phyloP scores from a whole-genome alignment of 129 eudicot genomes.

The Artemisia annua region DNA sequence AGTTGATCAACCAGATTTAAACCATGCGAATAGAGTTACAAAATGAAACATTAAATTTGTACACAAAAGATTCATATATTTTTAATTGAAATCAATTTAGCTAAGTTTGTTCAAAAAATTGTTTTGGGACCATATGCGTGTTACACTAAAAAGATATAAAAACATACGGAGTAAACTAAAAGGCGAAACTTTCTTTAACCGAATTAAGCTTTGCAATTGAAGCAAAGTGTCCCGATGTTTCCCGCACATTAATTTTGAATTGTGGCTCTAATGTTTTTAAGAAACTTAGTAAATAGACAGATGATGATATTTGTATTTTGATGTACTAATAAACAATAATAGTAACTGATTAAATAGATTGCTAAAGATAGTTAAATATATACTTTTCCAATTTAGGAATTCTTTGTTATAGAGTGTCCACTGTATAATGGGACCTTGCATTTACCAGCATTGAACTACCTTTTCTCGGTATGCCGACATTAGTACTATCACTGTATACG shows the following conservation, averaged over 20 bases:
- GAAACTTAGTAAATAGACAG: too few relatives aligned
- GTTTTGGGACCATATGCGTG: not conserved
- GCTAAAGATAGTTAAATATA: not conserved
- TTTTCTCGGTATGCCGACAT: not conserved
- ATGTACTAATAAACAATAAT: not conserved
- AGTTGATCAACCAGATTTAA: too few relatives aligned
- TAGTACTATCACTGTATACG: not conserved
- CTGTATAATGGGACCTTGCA: not conserved
- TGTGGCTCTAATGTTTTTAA: not conserved
- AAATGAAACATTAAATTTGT: too few relatives aligned
- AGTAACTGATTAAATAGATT: too few relatives aligned
- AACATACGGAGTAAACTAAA: not conserved
- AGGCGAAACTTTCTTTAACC: not conserved
- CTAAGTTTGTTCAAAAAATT: not conserved
- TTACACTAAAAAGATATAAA: not conserved
- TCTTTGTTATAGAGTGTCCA: not conserved
- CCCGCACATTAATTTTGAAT: constrained; percentile 14
- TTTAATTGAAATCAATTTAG: too few relatives aligned
- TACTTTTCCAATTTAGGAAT: not conserved
- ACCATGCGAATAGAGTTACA: too few relatives aligned
- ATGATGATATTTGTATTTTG: too few relatives aligned
- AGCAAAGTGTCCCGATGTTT: not conserved
- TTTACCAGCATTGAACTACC: not conserved
- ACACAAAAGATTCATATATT: too few relatives aligned
- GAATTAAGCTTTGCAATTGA: not conserved